Conservation (phyloP, 495 filamentous ascomycete species). For the Cercophora sp. region DNA sequence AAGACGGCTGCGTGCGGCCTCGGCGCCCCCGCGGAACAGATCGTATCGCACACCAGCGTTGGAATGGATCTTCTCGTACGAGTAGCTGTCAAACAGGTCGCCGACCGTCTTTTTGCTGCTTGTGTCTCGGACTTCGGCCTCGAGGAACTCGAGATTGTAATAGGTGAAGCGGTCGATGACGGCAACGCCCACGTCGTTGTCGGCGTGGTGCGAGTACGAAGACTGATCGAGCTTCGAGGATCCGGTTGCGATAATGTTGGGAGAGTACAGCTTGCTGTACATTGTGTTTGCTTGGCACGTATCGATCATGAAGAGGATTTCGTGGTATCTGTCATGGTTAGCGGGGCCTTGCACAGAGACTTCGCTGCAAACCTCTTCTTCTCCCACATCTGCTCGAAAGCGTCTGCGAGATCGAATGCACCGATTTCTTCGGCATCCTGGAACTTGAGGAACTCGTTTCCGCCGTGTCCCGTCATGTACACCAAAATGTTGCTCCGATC, state of each 20-base stretch:
- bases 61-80: conserved; percentile 89
- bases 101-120: conserved; percentile 82
- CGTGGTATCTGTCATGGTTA: conserved; percentile 61
- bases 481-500: conserved; percentile 94
- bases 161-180: conserved; percentile 99
- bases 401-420: conserved; percentile 92
- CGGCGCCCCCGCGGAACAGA: conserved; percentile 75
- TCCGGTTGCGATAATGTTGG: conserved; percentile 94
- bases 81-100: conserved; percentile 93
- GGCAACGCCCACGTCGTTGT: conserved; percentile 93
- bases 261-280: conserved; percentile 96
- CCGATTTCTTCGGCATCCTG: conserved; percentile 97
- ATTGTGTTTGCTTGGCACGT: conserved; percentile 99
- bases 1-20: conserved; percentile 64
- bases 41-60: conserved; percentile 92
- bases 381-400: conserved; percentile 99
- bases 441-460: conserved; percentile 98
- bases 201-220: conserved; percentile 93
- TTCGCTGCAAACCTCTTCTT: conserved; percentile 71
- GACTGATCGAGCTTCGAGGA: conserved; percentile 91
- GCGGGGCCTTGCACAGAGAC: neutral
- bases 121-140: conserved; percentile 79
- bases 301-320: conserved; percentile 99
- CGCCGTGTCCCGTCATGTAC: conserved; percentile 98
- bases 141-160: conserved; percentile 95